phyloP scores from a whole-genome alignment of 331 rosid genomes.

The Spiraea crenata region DNA sequence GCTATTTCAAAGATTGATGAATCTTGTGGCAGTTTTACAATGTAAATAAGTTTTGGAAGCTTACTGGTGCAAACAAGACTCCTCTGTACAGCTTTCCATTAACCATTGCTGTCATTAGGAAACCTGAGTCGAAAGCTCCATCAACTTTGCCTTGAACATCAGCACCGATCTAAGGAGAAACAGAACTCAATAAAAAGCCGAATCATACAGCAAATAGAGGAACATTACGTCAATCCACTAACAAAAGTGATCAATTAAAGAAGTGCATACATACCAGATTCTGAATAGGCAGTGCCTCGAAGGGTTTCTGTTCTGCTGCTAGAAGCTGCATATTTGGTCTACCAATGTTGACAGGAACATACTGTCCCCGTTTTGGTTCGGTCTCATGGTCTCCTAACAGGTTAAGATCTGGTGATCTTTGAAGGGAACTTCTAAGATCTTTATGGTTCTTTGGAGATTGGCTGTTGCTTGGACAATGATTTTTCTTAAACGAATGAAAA shows the following conservation, averaged over 20 bases:
- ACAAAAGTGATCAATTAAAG: neutral
- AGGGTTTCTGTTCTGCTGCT: conserved; percentile 24
- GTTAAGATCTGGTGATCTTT: conserved; percentile 10
- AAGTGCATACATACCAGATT: conserved; percentile 46
- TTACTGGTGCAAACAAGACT: conserved; percentile 84
- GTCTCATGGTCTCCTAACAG: conserved; percentile 39
- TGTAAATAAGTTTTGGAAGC: conserved; percentile 16
- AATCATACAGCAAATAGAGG: neutral
- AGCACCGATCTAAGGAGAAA: conserved; percentile 65
- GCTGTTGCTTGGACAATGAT: conserved; percentile 34
- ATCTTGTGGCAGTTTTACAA: neutral
- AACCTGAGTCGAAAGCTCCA: conserved; percentile 82
- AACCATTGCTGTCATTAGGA: conserved; percentile 76
- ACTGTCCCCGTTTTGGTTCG: conserved; percentile 40
- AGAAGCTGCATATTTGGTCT: conserved; percentile 23
- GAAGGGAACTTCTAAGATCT: conserved; percentile 20
- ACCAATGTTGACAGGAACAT: conserved; percentile 26
- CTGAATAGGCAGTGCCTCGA: conserved; percentile 35
- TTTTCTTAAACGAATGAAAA: conserved; percentile 43
- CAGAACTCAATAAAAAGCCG: conserved; percentile 4
- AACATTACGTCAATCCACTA: neutral
- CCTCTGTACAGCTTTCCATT: conserved; percentile 76
- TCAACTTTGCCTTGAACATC: conserved; percentile 88
- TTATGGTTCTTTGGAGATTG: conserved; percentile 35
- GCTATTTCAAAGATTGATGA: neutral